These are phyloP conservation scores for Prunus mume DNA, from an alignment of 306 rosid genomes.

Conservation along the genomic window DNA sequence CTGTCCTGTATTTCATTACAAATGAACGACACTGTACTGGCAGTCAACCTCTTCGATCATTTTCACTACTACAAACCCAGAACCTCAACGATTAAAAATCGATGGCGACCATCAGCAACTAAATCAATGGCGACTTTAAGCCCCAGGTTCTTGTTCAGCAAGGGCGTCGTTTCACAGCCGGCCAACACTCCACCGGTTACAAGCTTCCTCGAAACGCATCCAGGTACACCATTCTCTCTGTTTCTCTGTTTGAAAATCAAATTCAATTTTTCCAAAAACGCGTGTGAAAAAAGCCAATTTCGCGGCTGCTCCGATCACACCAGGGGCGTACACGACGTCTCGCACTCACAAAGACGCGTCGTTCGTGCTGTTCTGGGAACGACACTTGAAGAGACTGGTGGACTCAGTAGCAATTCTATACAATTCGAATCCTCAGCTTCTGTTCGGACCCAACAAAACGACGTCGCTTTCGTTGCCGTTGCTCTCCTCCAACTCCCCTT, in stretches of 20 bases:
- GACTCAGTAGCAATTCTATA: slow-evolving; percentile 56
- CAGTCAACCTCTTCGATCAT: too few relatives aligned
- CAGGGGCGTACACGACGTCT: slow-evolving; percentile 91
- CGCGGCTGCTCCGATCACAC: not conserved
- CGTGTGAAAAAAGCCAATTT: not conserved
- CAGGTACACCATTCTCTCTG: slow-evolving; percentile 39
- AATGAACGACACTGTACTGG: too few relatives aligned
- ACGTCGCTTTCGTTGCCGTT: slow-evolving; percentile 15
- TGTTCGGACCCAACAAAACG: slow-evolving; percentile 38
- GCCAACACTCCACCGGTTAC: slow-evolving; percentile 54
- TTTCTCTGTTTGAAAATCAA: not conserved
- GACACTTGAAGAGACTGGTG: slow-evolving; percentile 69
- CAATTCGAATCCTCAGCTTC: slow-evolving; percentile 48
- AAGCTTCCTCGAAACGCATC: slow-evolving; percentile 61
- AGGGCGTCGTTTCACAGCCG: slow-evolving; percentile 50
- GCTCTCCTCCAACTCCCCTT: slow-evolving; percentile 19
- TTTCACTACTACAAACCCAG: too few relatives aligned
- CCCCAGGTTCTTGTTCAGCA: slow-evolving; percentile 56
- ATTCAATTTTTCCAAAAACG: not conserved
- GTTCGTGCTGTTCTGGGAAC: slow-evolving; percentile 69
- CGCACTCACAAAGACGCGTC: slow-evolving; percentile 76
- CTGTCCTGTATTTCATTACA: too few relatives aligned
- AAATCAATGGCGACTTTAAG: slow-evolving; percentile 11
- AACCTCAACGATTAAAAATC: too few relatives aligned
- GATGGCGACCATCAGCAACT: too few relatives aligned